phyloP scores from a whole-genome alignment of 805 yeast genomes.

The Myxozyma mucilagina region DNA sequence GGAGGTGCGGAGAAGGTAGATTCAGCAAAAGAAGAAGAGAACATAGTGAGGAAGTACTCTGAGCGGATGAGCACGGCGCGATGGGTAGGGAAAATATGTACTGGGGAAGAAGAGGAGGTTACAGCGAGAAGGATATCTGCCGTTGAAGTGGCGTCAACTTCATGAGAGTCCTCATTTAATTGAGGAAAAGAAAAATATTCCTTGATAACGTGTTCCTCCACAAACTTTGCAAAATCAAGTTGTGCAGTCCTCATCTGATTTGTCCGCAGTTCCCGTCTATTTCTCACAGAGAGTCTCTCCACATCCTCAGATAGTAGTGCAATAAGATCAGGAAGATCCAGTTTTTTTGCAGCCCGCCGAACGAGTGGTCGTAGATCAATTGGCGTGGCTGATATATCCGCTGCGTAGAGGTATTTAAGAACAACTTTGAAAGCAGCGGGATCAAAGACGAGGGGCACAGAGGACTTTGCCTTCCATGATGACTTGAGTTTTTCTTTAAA shows the following conservation, averaged over 20 bases:
- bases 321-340: no score
- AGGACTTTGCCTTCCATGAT: slow-evolving; percentile 35
- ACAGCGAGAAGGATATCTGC: slow-evolving; percentile 27
- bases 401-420: slow-evolving; percentile 43
- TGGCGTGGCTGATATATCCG: slow-evolving; percentile 44
- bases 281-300: slow-evolving; percentile 37
- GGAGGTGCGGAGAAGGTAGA: slow-evolving; percentile 32
- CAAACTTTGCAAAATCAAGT: slow-evolving; percentile 35
- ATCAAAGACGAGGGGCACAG: slow-evolving; percentile 31
- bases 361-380: slow-evolving; percentile 16
- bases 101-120: slow-evolving; percentile 11
- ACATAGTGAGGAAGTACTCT: slow-evolving; percentile 65
- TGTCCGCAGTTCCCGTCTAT: slow-evolving; percentile 40
- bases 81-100: slow-evolving; percentile 61
- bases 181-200: not conserved
- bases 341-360: slow-evolving; percentile 45
- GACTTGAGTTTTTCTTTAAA: slow-evolving; percentile 36
- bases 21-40: slow-evolving; percentile 53
- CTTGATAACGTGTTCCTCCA: slow-evolving; percentile 36
- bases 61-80: slow-evolving; percentile 60
- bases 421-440: slow-evolving; percentile 37
- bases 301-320: no score
- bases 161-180: not conserved
- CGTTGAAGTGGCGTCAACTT: slow-evolving; percentile 27
- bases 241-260: slow-evolving; percentile 40